Percentiles rank a stretch among this genome's conserved stretches.
Evolutionary conservation across 176 grass and related monocot genomes (phyloP).

Genomic region (maize (Zea mays)): DNA sequence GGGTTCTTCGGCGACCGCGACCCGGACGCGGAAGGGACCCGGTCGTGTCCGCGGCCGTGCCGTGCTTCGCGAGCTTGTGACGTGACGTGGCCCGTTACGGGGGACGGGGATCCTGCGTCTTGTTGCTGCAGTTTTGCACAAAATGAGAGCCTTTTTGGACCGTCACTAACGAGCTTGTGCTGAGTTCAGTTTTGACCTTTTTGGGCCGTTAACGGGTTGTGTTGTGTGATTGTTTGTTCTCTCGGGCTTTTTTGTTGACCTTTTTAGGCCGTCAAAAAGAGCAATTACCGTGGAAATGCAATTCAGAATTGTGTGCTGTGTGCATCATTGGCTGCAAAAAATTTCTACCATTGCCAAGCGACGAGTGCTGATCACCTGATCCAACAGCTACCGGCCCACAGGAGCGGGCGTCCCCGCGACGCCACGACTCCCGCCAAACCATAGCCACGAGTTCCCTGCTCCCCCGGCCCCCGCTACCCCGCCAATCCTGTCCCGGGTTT

Average conservation of each 20-base stretch:
- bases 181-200: not conserved
- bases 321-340: too few species aligned
- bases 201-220: not conserved
- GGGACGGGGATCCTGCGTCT: not conserved
- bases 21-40: constrained; percentile 11
- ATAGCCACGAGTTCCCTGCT: not conserved
- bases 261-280: too few species aligned
- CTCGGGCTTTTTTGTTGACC: not conserved
- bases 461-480: not conserved
- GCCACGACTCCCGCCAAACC: constrained; percentile 16
- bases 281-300: too few species aligned
- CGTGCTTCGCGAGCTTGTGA: constrained; percentile 75
- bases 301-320: too few species aligned
- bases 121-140: too few species aligned
- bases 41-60: constrained; percentile 32
- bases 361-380: not conserved
- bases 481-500: not conserved
- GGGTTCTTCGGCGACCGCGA: constrained; percentile 8
- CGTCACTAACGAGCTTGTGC: not conserved
- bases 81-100: constrained; percentile 5
- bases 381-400: not conserved
- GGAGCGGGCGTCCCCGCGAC: not conserved
- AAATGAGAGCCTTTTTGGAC: not conserved
- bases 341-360: too few species aligned
- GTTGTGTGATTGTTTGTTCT: not conserved